Base-by-base conservation (phyloP, 1,139 yeast genomes). In the Martiniozyma asiatica region DNA sequence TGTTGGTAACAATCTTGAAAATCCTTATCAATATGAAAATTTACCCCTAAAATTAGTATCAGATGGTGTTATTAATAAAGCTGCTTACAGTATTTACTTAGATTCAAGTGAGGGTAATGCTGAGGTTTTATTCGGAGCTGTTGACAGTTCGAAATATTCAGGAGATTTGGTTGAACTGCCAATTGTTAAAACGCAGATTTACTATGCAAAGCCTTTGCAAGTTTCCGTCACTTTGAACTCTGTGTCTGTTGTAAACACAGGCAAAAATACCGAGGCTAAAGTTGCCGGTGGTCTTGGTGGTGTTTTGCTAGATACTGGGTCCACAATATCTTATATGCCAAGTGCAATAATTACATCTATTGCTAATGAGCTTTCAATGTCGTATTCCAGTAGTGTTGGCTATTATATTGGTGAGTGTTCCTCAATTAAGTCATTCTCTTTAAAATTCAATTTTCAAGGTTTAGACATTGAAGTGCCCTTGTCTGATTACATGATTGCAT, bases 241-340 rank as follows among this genome's bases (percentile, higher is more conserved):
- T 3, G 8, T 51, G 4, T 19, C 26, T 5, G 24, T 20, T 17
- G 30, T 32, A 9, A 20, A 28, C 17, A 5, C 23, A 8, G 8
- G 6, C 4, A 18, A 20, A 2, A 25, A 27, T 5, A 12, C 35
- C 28, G 35, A 35, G 37, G 43, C 44, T n/a, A 56, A 59, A 10
- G 48, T 66, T 28, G 68, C 61, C 14, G 34, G 47, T 5, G 50
- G 55, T 20, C 50, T 52, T 23, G 48, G 55, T 20, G 58, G 68
- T 1, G 79, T 73, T 2, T 49, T 72, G 26, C 51, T 78, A 26
- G 89, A 78, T 51, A 68, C 82, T 2, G 87, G 87, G 22, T 67
- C 84, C 7, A 69, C 85, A 3, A 50, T 71, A 30, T 59, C 76
- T 6, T 65, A 63, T 40, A 50, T 73, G 2, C 79, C 82, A 15